phyloP scores from a whole-genome alignment of 2,329 filamentous ascomycete species.

The Aspergillus udagawae region DNA sequence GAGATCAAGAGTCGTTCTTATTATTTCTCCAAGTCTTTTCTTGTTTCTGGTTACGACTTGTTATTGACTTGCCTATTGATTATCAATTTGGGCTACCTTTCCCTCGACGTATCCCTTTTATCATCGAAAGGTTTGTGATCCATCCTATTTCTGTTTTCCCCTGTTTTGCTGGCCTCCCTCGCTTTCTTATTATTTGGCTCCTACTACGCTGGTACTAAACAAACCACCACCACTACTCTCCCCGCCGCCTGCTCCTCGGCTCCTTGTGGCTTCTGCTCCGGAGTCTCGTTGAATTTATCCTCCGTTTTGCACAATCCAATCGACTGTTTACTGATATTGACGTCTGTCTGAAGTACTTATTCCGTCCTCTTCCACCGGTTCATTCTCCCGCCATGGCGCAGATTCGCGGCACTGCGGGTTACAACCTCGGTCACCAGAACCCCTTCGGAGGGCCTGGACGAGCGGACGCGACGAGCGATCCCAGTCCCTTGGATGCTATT shows the following conservation, averaged over 20 bases:
- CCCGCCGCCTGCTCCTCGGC: not conserved
- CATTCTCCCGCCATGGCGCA: constrained; percentile 41
- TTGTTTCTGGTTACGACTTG: not conserved
- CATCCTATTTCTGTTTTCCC: not conserved
- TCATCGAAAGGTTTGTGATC: not conserved
- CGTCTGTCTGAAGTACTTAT: not conserved
- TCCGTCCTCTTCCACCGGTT: constrained; percentile 4
- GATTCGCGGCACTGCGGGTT: constrained; percentile 68
- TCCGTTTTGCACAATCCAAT: constrained; percentile 1
- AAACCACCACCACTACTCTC: not conserved
- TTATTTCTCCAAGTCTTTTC: not conserved
- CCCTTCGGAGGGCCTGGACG: constrained; percentile 63
- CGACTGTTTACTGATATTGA: not conserved
- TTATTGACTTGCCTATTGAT: not conserved
- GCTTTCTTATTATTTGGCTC: not conserved
- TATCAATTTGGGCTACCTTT: not conserved
- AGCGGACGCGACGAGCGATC: constrained; percentile 61
- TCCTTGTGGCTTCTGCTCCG: not conserved
- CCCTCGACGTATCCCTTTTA: not conserved
- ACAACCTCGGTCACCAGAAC: constrained; percentile 73
- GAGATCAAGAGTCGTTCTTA: not conserved
- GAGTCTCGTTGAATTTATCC: not conserved
- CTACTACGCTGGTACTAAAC: not conserved
- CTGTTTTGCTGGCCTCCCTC: not conserved
- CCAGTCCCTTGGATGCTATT: constrained; percentile 80